These are phyloP conservation scores for Cardiospermum halicacabum DNA, from an alignment of 345 rosid species.

Conservation along the genomic window DNA sequence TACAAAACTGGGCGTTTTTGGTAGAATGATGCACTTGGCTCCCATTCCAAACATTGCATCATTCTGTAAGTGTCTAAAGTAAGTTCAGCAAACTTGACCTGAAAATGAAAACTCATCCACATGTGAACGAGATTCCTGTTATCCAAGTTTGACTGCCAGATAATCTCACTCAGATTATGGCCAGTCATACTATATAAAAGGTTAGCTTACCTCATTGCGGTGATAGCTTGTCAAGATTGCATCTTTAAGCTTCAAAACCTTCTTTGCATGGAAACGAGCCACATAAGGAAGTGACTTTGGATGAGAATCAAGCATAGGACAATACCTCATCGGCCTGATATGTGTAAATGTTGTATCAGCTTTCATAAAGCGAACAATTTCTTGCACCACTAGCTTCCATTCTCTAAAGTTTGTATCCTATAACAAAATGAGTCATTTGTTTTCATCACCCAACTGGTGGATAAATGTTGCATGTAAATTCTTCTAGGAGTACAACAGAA, in stretches of 20 bases:
- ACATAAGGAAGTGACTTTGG: constrained; percentile 69
- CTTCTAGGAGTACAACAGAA: background rate
- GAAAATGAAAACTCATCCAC: constrained; percentile 21
- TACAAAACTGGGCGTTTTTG: constrained; percentile 50
- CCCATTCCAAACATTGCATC: constrained; percentile 98
- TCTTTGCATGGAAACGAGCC: constrained; percentile 83
- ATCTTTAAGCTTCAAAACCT: constrained; percentile 70
- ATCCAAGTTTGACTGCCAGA: constrained; percentile 1
- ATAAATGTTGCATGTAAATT: background rate
- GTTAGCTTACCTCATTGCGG: constrained; percentile 69
- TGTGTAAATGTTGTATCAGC: constrained; percentile 37
- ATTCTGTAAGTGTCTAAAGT: constrained; percentile 84
- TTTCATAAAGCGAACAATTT: constrained; percentile 60
- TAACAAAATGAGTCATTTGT: constrained; percentile 11
- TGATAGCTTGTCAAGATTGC: constrained; percentile 83
- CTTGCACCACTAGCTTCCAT: constrained; percentile 86
- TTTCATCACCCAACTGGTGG: background rate
- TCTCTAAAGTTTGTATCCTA: constrained; percentile 89
- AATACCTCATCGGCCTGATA: constrained; percentile 76
- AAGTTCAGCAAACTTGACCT: constrained; percentile 96
- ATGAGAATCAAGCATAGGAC: constrained; percentile 55
- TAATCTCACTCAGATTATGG: constrained; percentile 7
- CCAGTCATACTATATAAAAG: background rate
- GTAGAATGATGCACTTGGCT: constrained; percentile 73
- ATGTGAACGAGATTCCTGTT: constrained; percentile 3